Base-by-base conservation (phyloP, 306 rosid genomes). In the Inga laurina region DNA sequence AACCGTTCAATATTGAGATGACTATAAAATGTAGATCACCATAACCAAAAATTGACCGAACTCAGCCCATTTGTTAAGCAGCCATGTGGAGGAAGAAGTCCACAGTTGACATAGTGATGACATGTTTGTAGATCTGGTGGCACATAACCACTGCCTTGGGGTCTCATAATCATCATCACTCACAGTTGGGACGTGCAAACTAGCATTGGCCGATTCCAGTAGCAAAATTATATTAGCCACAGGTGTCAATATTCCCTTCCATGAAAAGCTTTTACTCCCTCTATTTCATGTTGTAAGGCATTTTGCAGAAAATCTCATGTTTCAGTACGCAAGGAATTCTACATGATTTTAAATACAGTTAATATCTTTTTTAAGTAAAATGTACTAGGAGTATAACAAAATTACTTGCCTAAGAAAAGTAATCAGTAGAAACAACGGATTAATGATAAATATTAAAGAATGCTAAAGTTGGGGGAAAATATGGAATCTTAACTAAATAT, bases 81-180 rank as follows among this genome's bases (percentile, higher is more conserved):
- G 78, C 70, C 27, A 51, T 0, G 39, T 2, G 37, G 87, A 80
- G 82, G 75, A 13, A 35, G 84, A 76, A 67, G 83, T 24, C 80
- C 82, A 62, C 39, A 85, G 32, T 68, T 74, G 77, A 77, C 78
- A 80, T 19, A 74, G 81, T 61, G 73, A 73, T 21, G 83, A 10
- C 3, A 3, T 21, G 59, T 84, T 35, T 59, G 24, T 52, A 86
- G 92, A 76, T 88, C 98, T 89, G 75, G 89, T 85, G 69, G 89
- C 94, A 74, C 99, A 96, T 86, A 96, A 61, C 98, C 99, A 93
- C 83, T 84, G 90, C 90, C 92, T 92, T 56, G 92, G 94, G 79
- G 88, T 84, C 75, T 90, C 97, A 59, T 87, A 83, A 88, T 92
- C 99, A 87, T 93, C 93, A 21, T 84, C 90, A 1, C 94, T 82